Evolutionary conservation across 1,284 basidiomycete species (phyloP).

Genomic region (Bondarzewia mesenterica): DNA sequence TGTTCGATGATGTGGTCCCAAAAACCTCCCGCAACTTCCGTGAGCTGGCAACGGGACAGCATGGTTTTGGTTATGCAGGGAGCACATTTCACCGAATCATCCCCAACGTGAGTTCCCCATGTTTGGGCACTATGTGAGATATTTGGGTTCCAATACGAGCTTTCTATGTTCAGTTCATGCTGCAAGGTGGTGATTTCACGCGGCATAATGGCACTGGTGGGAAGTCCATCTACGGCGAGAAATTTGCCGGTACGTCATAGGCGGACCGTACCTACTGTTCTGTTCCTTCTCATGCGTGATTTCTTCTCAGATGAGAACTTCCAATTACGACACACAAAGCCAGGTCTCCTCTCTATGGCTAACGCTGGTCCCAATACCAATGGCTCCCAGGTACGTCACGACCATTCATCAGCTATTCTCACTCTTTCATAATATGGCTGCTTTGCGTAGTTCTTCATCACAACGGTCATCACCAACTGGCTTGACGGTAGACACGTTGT

Average conservation of each 20-base stretch:
- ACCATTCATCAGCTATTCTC: background rate
- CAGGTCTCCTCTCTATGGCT: slow-evolving; percentile 90
- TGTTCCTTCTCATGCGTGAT: background rate
- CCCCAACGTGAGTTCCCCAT: slow-evolving; percentile 36
- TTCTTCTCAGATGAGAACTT: slow-evolving; percentile 78
- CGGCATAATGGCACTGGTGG: slow-evolving; percentile 79
- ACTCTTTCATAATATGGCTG: background rate
- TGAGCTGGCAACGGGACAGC: slow-evolving; percentile 50
- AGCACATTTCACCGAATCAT: slow-evolving; percentile 84
- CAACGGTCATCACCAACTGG: slow-evolving; percentile 74
- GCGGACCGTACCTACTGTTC: background rate
- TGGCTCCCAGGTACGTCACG: slow-evolving; percentile 51
- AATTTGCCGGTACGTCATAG: slow-evolving; percentile 52
- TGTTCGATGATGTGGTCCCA: slow-evolving; percentile 7
- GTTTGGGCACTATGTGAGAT: background rate
- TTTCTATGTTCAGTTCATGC: slow-evolving; percentile 57
- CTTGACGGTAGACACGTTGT: slow-evolving; percentile 78
- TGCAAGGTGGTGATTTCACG: slow-evolving; percentile 79
- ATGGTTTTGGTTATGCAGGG: slow-evolving; percentile 59
- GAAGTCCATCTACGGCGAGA: slow-evolving; percentile 84
- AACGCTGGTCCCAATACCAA: slow-evolving; percentile 70
- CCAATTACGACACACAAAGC: slow-evolving; percentile 65
- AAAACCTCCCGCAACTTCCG: slow-evolving; percentile 7
- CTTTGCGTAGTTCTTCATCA: slow-evolving; percentile 70
- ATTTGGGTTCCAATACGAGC: background rate